These are phyloP conservation scores for Fusarium proliferatum DNA, from an alignment of 2,329 filamentous ascomycete species.

Conservation along the genomic window DNA sequence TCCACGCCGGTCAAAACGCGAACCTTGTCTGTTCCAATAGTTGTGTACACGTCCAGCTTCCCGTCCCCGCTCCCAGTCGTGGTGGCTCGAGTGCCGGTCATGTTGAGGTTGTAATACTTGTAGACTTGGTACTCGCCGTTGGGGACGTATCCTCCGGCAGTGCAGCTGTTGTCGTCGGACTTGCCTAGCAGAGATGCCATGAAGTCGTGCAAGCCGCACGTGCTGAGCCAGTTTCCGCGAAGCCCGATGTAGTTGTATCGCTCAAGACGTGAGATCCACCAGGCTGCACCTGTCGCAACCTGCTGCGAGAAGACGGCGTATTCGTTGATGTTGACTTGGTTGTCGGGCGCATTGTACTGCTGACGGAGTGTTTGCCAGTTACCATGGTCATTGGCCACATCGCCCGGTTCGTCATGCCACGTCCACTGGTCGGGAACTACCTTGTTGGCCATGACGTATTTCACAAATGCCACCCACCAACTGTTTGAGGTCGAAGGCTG, in stretches of 20 bases:
- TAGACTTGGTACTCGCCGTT: conserved; percentile 3
- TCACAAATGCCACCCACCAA: conserved; percentile 2
- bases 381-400: neutral
- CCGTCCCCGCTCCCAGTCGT: neutral
- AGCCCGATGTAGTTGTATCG: neutral
- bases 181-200: conserved; percentile 4
- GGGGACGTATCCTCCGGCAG: neutral
- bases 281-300: neutral
- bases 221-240: neutral
- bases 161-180: neutral
- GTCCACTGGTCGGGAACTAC: conserved; percentile 1
- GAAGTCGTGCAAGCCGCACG: neutral
- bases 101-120: conserved; percentile 1
- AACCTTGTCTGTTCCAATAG: neutral
- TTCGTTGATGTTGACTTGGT: conserved; percentile 7
- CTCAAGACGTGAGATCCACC: conserved; percentile 3
- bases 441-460: neutral
- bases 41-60: neutral
- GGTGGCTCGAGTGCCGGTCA: neutral
- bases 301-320: neutral
- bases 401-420: conserved; percentile 1
- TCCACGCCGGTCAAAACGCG: neutral
- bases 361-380: neutral
- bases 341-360: conserved; percentile 1
- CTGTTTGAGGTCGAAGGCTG: neutral